Evolutionary conservation across 1,284 basidiomycete species (phyloP).

Genomic region (Cutaneotrichosporon cyanovorans): DNA sequence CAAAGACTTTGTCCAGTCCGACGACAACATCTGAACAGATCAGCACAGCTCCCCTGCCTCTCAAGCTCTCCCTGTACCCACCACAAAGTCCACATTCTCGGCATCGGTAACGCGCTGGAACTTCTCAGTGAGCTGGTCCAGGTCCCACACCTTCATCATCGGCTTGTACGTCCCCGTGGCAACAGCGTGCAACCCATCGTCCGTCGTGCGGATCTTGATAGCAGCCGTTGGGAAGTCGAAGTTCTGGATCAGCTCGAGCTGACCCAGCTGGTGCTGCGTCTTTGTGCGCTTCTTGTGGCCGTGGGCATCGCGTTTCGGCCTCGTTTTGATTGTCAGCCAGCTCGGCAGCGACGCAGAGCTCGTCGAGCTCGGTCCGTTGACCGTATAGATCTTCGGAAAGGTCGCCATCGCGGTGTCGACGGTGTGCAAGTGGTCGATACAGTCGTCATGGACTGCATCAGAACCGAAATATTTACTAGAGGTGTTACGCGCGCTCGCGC

Average conservation of each 20-base stretch:
- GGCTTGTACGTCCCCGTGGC: slow-evolving; percentile 98
- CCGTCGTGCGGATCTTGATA: slow-evolving; percentile 80
- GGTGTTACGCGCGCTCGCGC: no score
- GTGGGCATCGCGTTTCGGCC: slow-evolving; percentile 23
- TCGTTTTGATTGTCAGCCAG: slow-evolving; percentile 67
- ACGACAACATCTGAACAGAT: slow-evolving; percentile 66
- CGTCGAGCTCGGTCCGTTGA: slow-evolving; percentile 74
- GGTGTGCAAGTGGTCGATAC: neutral
- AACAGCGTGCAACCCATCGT: slow-evolving; percentile 84
- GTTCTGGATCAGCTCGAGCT: slow-evolving; percentile 81
- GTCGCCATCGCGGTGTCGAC: slow-evolving; percentile 19
- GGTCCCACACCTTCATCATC: slow-evolving; percentile 91
- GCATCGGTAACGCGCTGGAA: slow-evolving; percentile 94
- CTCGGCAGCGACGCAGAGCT: slow-evolving; percentile 79
- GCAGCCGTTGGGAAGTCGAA: slow-evolving; percentile 97
- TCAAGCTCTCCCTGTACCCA: neutral
- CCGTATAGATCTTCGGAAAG: slow-evolving; percentile 75
- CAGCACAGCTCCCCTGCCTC: neutral
- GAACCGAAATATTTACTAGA: slow-evolving; percentile 17
- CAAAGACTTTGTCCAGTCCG: slow-evolving; percentile 99
- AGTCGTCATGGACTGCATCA: neutral
- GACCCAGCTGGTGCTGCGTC: slow-evolving; percentile 42
- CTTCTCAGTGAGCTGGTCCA: slow-evolving; percentile 86
- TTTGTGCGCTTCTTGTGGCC: slow-evolving; percentile 41
- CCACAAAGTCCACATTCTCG: slow-evolving; percentile 93